A percentile compares a stretch with the other conserved stretches of the same genome.
Evolutionary conservation across 495 filamentous ascomycete species (phyloP).

Genomic region (Aspergillus bertholletiae): DNA sequence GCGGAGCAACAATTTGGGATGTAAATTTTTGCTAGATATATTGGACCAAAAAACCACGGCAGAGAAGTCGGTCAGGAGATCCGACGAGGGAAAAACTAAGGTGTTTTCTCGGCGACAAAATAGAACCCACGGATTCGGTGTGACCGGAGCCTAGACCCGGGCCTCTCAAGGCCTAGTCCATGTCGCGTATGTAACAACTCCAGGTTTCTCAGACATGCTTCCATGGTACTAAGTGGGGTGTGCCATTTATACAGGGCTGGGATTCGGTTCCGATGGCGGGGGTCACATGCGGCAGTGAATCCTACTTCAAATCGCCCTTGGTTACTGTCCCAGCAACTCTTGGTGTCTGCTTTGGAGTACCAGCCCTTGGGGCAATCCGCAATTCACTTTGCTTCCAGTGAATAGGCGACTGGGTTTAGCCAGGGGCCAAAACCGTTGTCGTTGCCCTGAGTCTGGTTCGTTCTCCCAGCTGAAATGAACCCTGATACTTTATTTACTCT

Average conservation of each 20-base stretch:
- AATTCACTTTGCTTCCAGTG: too few relatives aligned
- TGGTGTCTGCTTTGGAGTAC: too few relatives aligned
- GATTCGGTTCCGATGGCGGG: neutral
- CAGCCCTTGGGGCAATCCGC: too few relatives aligned
- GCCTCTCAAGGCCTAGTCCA: neutral
- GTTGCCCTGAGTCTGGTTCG: too few relatives aligned
- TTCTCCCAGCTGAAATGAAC: too few relatives aligned
- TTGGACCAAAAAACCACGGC: too few relatives aligned
- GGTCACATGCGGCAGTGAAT: neutral
- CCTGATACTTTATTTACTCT: too few relatives aligned
- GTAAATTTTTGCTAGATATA: too few relatives aligned
- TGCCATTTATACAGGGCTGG: neutral
- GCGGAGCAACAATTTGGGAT: too few relatives aligned
- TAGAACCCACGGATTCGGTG: neutral
- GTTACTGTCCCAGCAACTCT: too few relatives aligned
- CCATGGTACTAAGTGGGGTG: neutral
- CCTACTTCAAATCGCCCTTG: neutral
- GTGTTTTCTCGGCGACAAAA: neutral
- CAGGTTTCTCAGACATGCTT: neutral
- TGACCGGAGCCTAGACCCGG: neutral
- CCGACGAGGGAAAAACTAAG: neutral
- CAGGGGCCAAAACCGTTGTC: too few relatives aligned
- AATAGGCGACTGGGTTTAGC: too few relatives aligned
- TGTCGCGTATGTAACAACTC: neutral
- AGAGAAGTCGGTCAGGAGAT: neutral